phyloP scores from a whole-genome alignment of 2,329 filamentous ascomycete genomes.

The Teratosphaeria destructans region DNA sequence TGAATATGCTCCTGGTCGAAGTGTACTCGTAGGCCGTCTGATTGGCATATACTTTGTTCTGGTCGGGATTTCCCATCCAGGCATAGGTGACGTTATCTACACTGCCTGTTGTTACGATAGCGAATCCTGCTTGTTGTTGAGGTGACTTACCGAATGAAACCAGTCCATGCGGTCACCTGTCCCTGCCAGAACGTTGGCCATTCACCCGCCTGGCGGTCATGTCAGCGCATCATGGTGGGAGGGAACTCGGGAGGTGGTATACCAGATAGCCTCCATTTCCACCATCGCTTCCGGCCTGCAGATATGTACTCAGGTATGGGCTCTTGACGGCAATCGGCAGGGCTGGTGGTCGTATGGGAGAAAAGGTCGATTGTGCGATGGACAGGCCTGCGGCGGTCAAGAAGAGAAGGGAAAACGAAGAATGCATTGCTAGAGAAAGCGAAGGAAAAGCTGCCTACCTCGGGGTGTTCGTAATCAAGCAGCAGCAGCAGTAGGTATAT shows the following conservation, averaged over 20 bases:
- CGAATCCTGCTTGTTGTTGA: background rate
- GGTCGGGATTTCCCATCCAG: constrained; percentile 54
- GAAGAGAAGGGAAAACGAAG: background rate
- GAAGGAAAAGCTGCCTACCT: background rate
- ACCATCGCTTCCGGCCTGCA: constrained; percentile 46
- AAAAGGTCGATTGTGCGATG: constrained; percentile 44
- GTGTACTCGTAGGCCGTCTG: constrained; percentile 61
- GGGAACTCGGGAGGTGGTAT: constrained; percentile 31
- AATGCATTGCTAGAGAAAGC: background rate
- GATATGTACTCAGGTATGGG: constrained; percentile 65
- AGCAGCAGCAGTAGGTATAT: background rate
- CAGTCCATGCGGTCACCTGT: constrained; percentile 54
- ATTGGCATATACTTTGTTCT: constrained; percentile 37
- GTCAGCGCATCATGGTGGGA: constrained; percentile 37
- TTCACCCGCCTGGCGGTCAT: constrained; percentile 1
- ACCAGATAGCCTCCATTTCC: constrained; percentile 55
- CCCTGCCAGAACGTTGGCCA: constrained; percentile 46
- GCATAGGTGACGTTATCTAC: constrained; percentile 56
- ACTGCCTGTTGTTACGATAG: constrained; percentile 21
- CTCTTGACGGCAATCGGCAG: constrained; percentile 64
- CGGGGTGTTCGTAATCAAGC: background rate
- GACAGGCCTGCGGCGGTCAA: background rate
- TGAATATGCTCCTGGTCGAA: constrained; percentile 61
- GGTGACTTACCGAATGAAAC: constrained; percentile 40
- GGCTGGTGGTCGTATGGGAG: constrained; percentile 54